A percentile compares a stretch with the other conserved stretches of the same genome.
Conservation (phyloP, 768 basidiomycete species). For the Paxillus involutus region DNA sequence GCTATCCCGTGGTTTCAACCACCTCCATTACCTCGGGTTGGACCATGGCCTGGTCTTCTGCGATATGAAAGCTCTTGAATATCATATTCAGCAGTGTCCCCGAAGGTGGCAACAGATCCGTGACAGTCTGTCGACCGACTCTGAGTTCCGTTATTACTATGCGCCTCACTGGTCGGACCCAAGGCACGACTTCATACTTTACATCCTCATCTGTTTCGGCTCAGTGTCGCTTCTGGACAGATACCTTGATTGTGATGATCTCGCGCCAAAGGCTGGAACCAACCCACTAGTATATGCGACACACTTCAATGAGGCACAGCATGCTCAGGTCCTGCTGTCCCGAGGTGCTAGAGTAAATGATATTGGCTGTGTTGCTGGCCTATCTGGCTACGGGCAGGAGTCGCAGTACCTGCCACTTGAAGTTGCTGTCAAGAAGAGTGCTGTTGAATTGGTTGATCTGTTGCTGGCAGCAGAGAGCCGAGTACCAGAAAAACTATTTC, state of each 20-base stretch:
- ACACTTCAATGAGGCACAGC: not conserved
- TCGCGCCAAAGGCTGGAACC: not conserved
- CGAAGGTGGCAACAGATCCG: slow-evolving; percentile 3
- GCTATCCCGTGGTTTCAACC: not conserved
- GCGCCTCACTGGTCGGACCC: not conserved
- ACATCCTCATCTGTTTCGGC: not conserved
- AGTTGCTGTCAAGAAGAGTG: not conserved
- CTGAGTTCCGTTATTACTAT: no score
- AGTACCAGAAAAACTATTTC: slow-evolving; percentile 1
- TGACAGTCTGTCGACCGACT: not conserved
- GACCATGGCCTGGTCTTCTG: not conserved
- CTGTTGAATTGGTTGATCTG: not conserved
- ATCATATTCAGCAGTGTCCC: not conserved
- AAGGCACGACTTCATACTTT: slow-evolving; percentile 1
- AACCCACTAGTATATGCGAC: not conserved
- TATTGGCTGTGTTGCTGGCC: no score
- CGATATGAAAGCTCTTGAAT: not conserved
- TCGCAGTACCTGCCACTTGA: no score
- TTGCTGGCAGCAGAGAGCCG: not conserved
- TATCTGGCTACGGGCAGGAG: no score
- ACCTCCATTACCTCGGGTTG: not conserved
- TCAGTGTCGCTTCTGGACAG: not conserved
- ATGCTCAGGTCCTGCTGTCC: not conserved
- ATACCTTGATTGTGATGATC: not conserved
- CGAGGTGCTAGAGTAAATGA: not conserved